Evolutionary conservation across 306 rosid genomes (phyloP), one percentile per base, ranked within the genome.

Genomic region (Malus sylvestris): DNA sequence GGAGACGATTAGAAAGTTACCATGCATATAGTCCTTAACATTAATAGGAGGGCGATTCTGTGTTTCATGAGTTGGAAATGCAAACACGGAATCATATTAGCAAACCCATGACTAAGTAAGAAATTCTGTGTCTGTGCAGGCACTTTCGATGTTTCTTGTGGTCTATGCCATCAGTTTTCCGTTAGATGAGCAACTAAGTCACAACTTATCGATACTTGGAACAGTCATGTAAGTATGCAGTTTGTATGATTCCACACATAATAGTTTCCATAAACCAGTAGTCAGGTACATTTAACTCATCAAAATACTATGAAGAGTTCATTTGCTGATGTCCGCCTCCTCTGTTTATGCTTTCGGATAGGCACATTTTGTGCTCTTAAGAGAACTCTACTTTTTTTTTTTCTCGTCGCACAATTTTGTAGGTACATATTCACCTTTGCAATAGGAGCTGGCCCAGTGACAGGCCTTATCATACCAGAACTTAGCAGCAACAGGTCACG

Each of bases 341-440:
- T 14, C 67, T 55, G 30, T 32, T 19, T 4, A 53, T 53, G 27
- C 49, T 32, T 71, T 71, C 52, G n/a, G 42, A 12, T 38, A 53
- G 65, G 30, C 51, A 7, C 19, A 20, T 29, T 10, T 14, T 71
- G 60, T 52, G 33, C 29, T n/a, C 27, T 13, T 14, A 59, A 55
- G 76, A 55, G 33, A 38, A 8, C 3, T 38, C 53, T 25, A 9
- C 70, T 81, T 49, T 71, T 74, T 27, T 22, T 67, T 27, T 78
- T 75, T 74, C 49, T 63, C n/a, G 10, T 20, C 15, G 9, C 38
- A 32, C 74, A 55, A 16, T 42, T 27, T 58, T 74, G 22, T 80
- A 91, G 98, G 91, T 93, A 93, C 81, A 93, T 93, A 77, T 91
- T 91, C 81, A 71, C 87, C 76, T 93, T 88, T 68, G 97, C 98